Conservation (phyloP, 2,329 filamentous ascomycete genomes). For the Apiospora pterosperma region DNA sequence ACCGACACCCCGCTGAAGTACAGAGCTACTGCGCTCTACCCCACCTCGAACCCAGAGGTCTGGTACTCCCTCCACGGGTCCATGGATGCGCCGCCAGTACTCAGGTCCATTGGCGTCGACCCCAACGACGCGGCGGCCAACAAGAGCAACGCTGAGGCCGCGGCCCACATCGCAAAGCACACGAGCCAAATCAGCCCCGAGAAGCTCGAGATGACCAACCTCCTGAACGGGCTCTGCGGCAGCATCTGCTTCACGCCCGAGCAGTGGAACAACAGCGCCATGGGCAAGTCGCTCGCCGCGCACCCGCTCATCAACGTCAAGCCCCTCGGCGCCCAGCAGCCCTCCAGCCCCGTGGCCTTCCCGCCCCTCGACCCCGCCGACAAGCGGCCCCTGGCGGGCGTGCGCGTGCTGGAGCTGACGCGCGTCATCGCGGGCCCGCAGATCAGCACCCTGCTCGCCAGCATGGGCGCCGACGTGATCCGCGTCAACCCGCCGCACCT, state of each 20-base stretch:
- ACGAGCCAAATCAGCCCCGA: constrained; percentile 30
- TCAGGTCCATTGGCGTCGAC: constrained; percentile 43
- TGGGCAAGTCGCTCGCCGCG: constrained; percentile 37
- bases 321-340: constrained; percentile 28
- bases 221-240: constrained; percentile 38
- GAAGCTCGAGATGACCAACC: constrained; percentile 40
- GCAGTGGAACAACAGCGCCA: constrained; percentile 38
- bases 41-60: constrained; percentile 38
- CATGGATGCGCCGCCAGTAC: constrained; percentile 37
- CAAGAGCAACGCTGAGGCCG: constrained; percentile 25
- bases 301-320: constrained; percentile 40
- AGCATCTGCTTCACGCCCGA: constrained; percentile 40
- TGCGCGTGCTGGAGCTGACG: constrained; percentile 48
- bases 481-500: constrained; percentile 39
- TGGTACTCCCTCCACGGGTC: constrained; percentile 52
- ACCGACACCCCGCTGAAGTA: constrained; percentile 32
- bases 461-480: constrained; percentile 44
- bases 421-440: constrained; percentile 45
- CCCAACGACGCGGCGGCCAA: constrained; percentile 15
- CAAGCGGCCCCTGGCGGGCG: constrained; percentile 37
- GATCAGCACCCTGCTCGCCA: constrained; percentile 38
- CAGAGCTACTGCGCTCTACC: constrained; percentile 42
- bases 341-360: constrained; percentile 30
- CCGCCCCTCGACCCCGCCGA: constrained; percentile 24
- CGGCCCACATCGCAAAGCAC: constrained; percentile 27